Percentiles rank a stretch among this genome's conserved stretches.
Conservation (phyloP, 2,329 filamentous ascomycete genomes). For the Cladosporium austrohemisphaericum region DNA sequence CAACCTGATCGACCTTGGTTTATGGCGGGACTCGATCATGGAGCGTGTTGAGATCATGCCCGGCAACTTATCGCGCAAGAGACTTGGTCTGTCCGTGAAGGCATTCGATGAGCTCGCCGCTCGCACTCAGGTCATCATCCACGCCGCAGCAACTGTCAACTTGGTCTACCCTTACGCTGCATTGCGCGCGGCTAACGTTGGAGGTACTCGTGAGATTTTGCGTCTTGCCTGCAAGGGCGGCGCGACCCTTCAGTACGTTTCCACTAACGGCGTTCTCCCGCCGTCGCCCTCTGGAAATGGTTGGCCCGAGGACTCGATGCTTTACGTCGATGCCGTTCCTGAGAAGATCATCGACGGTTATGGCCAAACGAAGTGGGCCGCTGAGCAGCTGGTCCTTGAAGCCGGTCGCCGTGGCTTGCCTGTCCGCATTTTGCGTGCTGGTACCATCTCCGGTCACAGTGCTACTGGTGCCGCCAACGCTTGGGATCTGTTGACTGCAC, state of each 20-base stretch:
- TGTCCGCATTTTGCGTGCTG: constrained; percentile 67
- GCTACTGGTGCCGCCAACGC: constrained; percentile 70
- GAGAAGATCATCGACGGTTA: constrained; percentile 69
- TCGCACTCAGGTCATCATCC: constrained; percentile 69
- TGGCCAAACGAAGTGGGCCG: constrained; percentile 78
- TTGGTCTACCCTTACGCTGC: constrained; percentile 79
- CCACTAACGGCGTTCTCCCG: constrained; percentile 75
- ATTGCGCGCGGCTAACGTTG: constrained; percentile 68
- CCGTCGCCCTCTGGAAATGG: constrained; percentile 59
- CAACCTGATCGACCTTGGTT: constrained; percentile 71
- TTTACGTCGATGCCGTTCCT: constrained; percentile 65
- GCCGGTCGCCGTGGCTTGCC: constrained; percentile 66
- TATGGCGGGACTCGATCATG: constrained; percentile 74
- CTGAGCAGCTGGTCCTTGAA: constrained; percentile 69
- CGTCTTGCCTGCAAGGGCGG: constrained; percentile 64
- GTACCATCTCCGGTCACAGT: constrained; percentile 77
- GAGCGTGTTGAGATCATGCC: constrained; percentile 73
- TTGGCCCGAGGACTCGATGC: constrained; percentile 67
- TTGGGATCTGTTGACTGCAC: constrained; percentile 71
- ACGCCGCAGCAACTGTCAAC: constrained; percentile 75
- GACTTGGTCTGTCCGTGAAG: constrained; percentile 64
- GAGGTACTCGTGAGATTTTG: constrained; percentile 72
- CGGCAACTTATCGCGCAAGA: constrained; percentile 66
- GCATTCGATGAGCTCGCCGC: constrained; percentile 62
- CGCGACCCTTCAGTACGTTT: constrained; percentile 73